Conservation (phyloP, 257 asterid genomes). For the Fraxinus americana region DNA sequence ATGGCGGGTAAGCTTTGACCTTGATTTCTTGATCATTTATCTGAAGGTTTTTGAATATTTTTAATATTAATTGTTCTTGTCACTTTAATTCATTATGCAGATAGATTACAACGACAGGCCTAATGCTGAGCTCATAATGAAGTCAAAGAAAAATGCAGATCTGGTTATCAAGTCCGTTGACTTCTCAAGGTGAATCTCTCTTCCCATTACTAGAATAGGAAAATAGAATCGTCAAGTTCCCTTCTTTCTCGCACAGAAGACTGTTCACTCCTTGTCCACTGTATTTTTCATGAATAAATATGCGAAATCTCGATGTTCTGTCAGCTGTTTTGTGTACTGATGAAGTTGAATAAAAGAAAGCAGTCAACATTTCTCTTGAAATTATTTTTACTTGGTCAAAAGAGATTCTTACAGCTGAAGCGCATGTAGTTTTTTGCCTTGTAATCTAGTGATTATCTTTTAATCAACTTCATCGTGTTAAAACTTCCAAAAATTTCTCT, state of each 20-base stretch:
- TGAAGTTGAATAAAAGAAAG: slow-evolving; percentile 5
- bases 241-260: slow-evolving; percentile 8
- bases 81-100: slow-evolving; percentile 44
- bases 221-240: slow-evolving; percentile 10
- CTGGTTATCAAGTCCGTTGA: slow-evolving; percentile 77
- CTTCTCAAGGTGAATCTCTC: slow-evolving; percentile 35
- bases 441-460: background rate
- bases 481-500: background rate
- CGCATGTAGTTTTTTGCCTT: background rate
- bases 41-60: slow-evolving; percentile 4
- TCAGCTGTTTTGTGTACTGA: background rate
- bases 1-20: slow-evolving; percentile 69
- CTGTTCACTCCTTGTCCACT: slow-evolving; percentile 5
- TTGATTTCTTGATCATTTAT: slow-evolving; percentile 4
- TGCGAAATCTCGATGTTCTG: background rate
- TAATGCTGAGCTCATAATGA: slow-evolving; percentile 81
- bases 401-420: background rate
- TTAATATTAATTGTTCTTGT: slow-evolving; percentile 12
- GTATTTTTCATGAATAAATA: slow-evolving; percentile 13
- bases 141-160: slow-evolving; percentile 75
- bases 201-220: background rate
- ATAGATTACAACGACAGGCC: slow-evolving; percentile 84
- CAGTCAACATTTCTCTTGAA: background rate
- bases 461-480: background rate
- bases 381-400: background rate